Conservation (phyloP, 208 protist genomes). For the Tritrichomonas musculus region DNA sequence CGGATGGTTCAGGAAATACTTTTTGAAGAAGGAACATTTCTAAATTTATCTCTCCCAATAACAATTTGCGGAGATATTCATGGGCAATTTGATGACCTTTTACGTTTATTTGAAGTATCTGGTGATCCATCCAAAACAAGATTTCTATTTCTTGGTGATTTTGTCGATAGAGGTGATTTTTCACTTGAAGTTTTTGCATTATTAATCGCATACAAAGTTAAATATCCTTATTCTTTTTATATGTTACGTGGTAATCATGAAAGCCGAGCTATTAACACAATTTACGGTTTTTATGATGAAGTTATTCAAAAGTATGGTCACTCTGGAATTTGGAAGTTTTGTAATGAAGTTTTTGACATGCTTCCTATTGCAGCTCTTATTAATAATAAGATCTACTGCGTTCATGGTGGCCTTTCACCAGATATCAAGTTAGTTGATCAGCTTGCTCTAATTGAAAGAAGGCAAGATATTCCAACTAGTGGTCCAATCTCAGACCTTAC, state of each 20-base stretch:
- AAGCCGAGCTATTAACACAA: conserved; percentile 73
- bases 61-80: conserved; percentile 50
- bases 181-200: conserved; percentile 43
- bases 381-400: conserved; percentile 61
- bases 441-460: conserved; percentile 68
- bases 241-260: conserved; percentile 90
- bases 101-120: conserved; percentile 42
- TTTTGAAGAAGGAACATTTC: conserved; percentile 15
- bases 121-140: conserved; percentile 33
- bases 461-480: conserved; percentile 86
- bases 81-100: conserved; percentile 49
- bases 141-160: conserved; percentile 47
- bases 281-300: conserved; percentile 98
- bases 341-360: conserved; percentile 99
- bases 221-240: conserved; percentile 71
- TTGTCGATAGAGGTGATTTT: no score
- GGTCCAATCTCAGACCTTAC: conserved; percentile 94
- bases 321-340: conserved; percentile 86
- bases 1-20: not conserved
- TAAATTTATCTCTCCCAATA: not conserved
- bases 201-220: conserved; percentile 41
- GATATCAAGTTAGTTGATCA: conserved; percentile 68
- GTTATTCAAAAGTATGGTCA: conserved; percentile 54
- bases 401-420: conserved; percentile 71
- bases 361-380: conserved; percentile 85